Base-by-base conservation (phyloP, 148 eudicot species). In the Chenopodium berlandieri region DNA sequence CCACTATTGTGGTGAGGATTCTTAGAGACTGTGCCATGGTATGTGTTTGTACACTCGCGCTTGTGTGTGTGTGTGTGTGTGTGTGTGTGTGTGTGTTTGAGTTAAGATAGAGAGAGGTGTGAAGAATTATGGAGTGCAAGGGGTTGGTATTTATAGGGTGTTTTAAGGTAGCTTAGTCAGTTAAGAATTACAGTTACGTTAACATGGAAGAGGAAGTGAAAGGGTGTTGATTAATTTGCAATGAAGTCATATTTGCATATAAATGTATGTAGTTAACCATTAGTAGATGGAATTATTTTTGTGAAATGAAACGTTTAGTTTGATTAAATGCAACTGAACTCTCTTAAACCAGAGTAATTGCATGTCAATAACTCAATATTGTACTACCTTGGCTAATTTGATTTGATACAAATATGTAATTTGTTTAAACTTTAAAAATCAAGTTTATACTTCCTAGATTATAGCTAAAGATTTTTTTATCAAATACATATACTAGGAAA, bases 61-160 rank as follows among this genome's bases (percentile, higher is more conserved):
- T 40, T 1, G 44, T 40, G 44, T 40, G 17, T 14, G 25, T 7
- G 66, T 48, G 8, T 4, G 65, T 60, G 65, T 60, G 25, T 11
- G 40, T 37, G 40, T 40, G 17, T 14, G 25, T 7, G 66, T 31
- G 8, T 4, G 65, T 62, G 65, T 22, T 19, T 6, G 9, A 58
- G 12, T 31, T 1, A 3, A 71, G 70, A 17, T 7, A n/a, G 25
- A 50, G 56, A 72, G 8, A 31, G 1, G 9, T 14, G 30, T 5
- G 8, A 37, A 56, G 63, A 19, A 27, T 14, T 4, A 44, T 11
- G 19, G 71, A 65, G 63, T 19, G 44, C 1, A 40, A 66, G 34
- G 60, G 40, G 69, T 25, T 54, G 54, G 76, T 69, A 23, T 82
- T 76, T 76, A 82, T 76, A 77, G 75, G 27, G 63, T 34, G 40